These are phyloP conservation scores for Zygosaccharomyces sapae DNA, from an alignment of 1,139 yeast genomes.

Conservation along the genomic window DNA sequence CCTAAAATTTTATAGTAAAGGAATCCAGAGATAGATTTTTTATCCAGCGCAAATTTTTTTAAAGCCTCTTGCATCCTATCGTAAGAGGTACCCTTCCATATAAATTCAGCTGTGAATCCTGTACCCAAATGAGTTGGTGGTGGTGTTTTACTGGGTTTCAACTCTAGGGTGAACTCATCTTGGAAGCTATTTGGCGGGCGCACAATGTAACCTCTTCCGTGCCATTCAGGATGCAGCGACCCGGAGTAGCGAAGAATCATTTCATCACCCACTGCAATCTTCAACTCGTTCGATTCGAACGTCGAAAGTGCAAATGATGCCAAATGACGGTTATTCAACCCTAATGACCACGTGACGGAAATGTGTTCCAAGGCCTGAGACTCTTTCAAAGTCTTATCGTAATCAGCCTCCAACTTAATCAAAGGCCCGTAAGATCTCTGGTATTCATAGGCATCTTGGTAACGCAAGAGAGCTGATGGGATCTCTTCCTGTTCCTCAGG, in stretches of 20 bases:
- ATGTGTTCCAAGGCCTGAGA: slow-evolving; percentile 75
- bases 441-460: slow-evolving; percentile 80
- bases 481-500: slow-evolving; percentile 58
- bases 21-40: slow-evolving; percentile 69
- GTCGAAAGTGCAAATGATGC: slow-evolving; percentile 69
- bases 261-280: slow-evolving; percentile 85
- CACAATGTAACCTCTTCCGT: slow-evolving; percentile 65
- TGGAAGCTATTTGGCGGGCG: slow-evolving; percentile 64
- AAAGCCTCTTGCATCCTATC: slow-evolving; percentile 81
- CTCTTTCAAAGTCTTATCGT: slow-evolving; percentile 70
- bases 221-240: slow-evolving; percentile 55
- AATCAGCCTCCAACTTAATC: slow-evolving; percentile 75
- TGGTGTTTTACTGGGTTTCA: slow-evolving; percentile 40
- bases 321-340: slow-evolving; percentile 59
- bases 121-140: slow-evolving; percentile 52
- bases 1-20: slow-evolving; percentile 80
- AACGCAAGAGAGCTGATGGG: slow-evolving; percentile 69
- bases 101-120: slow-evolving; percentile 80
- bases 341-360: slow-evolving; percentile 69
- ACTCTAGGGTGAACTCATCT: slow-evolving; percentile 72
- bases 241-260: slow-evolving; percentile 61
- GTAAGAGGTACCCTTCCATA: slow-evolving; percentile 85
- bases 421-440: slow-evolving; percentile 84
- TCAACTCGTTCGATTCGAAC: slow-evolving; percentile 60
- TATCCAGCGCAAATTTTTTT: slow-evolving; percentile 64